phyloP scores from a whole-genome alignment of 352 stramenopile genomes.

The Phytophthora brassicae region DNA sequence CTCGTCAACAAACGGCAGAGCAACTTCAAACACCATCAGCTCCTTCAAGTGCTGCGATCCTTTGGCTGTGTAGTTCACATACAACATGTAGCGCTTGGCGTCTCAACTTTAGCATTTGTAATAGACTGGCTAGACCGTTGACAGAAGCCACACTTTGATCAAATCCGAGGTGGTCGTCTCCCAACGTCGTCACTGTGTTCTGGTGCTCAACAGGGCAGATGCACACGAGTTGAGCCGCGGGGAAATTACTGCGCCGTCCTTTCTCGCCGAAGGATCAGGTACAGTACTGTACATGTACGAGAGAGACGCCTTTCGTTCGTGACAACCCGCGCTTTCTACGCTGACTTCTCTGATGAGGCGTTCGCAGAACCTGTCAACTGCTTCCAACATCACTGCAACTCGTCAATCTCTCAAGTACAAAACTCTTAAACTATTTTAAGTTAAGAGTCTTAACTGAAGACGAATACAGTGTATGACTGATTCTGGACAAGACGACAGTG shows the following conservation, averaged over 20 bases:
- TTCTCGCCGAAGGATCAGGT: too few species aligned
- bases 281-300: too few species aligned
- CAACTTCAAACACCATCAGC: conserved; percentile 24
- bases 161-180: conserved; percentile 34
- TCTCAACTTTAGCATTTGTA: too few species aligned
- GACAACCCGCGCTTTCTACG: conserved; percentile 22
- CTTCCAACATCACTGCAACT: too few species aligned
- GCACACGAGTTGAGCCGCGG: conserved; percentile 32
- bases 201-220: conserved; percentile 18
- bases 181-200: conserved; percentile 24
- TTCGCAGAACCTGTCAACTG: conserved; percentile 2
- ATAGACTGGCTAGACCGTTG: conserved; percentile 2
- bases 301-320: conserved; percentile 27
- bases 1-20: conserved; percentile 4
- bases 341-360: conserved; percentile 22
- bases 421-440: too few species aligned
- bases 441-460: too few species aligned
- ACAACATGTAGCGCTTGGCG: too few species aligned
- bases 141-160: conserved; percentile 20
- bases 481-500: too few species aligned
- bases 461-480: too few species aligned
- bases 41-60: conserved; percentile 21
- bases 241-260: conserved; percentile 34
- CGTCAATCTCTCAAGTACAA: too few species aligned
- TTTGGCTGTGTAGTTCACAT: not conserved